These are phyloP conservation scores for Sphagnum tenellum DNA, from an alignment of 225 moss, liverwort and hornwort genomes.

Conservation along the genomic window DNA sequence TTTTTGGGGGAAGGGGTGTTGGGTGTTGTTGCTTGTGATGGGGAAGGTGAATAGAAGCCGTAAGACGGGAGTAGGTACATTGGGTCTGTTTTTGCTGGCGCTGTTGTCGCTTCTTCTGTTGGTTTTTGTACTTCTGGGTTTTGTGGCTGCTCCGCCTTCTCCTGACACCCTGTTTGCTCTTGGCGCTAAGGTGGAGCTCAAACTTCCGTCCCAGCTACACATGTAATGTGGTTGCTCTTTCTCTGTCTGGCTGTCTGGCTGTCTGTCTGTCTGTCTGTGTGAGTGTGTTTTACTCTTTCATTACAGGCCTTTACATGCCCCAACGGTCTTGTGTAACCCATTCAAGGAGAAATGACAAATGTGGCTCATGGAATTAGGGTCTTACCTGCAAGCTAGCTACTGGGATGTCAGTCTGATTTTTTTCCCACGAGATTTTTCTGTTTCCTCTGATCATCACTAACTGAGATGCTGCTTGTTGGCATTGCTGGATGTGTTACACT, in stretches of 20 bases:
- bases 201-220: slow-evolving; percentile 8
- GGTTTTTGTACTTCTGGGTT: slow-evolving; percentile 21
- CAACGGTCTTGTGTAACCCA: too few relatives aligned
- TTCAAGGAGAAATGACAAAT: too few relatives aligned
- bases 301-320: slow-evolving; percentile 1
- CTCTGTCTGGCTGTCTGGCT: too few relatives aligned
- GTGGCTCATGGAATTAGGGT: too few relatives aligned
- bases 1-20: too few relatives aligned
- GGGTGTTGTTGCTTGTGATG: slow-evolving; percentile 10
- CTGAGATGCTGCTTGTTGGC: too few relatives aligned
- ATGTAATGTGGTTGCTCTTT: slow-evolving; percentile 5
- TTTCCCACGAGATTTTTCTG: too few relatives aligned
- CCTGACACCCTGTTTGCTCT: background rate
- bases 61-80: slow-evolving; percentile 8
- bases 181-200: slow-evolving; percentile 17
- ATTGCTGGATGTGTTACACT: too few relatives aligned
- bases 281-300: background rate
- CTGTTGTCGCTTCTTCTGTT: slow-evolving; percentile 14
- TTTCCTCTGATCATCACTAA: too few relatives aligned
- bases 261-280: too few relatives aligned
- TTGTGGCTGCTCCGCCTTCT: slow-evolving; percentile 11
- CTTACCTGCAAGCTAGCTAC: too few relatives aligned
- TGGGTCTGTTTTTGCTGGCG: slow-evolving; percentile 15
- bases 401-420: too few relatives aligned
- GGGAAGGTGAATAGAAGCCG: slow-evolving; percentile 26